These are phyloP conservation scores for Candida wancherniae DNA, from an alignment of 805 yeast species.

Conservation along the genomic window DNA sequence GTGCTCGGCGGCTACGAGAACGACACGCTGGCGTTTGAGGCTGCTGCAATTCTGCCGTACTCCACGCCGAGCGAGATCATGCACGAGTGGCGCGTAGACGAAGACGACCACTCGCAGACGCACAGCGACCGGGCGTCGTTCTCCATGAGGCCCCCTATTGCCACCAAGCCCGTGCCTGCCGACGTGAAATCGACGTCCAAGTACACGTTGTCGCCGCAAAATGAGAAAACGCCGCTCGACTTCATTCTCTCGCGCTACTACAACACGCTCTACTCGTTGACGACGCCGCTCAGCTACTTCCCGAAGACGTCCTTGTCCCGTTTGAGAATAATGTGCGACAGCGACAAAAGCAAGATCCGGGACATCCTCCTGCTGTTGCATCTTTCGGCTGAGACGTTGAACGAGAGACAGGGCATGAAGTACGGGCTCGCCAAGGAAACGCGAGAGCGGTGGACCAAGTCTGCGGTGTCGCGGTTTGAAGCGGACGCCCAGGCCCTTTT, in stretches of 20 bases:
- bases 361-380: slow-evolving; percentile 27
- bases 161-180: neutral
- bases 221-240: slow-evolving; percentile 22
- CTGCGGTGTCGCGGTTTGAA: slow-evolving; percentile 17
- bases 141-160: slow-evolving; percentile 18
- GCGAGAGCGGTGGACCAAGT: slow-evolving; percentile 11
- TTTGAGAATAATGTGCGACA: slow-evolving; percentile 38
- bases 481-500: slow-evolving; percentile 21
- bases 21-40: too few species aligned
- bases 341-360: slow-evolving; percentile 15
- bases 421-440: slow-evolving; percentile 19
- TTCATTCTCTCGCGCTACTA: slow-evolving; percentile 34
- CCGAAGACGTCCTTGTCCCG: slow-evolving; percentile 49
- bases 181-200: neutral
- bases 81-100: slow-evolving; percentile 1
- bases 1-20: too few species aligned
- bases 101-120: neutral
- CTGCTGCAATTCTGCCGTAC: too few species aligned
- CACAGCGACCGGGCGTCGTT: slow-evolving; percentile 4
- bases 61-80: slow-evolving; percentile 3
- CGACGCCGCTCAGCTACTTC: slow-evolving; percentile 38
- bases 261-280: slow-evolving; percentile 33
- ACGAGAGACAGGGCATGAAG: slow-evolving; percentile 36
- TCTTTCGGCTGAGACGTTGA: slow-evolving; percentile 36
- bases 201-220: slow-evolving; percentile 14